Evolutionary conservation across 495 filamentous ascomycete genomes (phyloP).

Genomic region (Haplographium delicatum): DNA sequence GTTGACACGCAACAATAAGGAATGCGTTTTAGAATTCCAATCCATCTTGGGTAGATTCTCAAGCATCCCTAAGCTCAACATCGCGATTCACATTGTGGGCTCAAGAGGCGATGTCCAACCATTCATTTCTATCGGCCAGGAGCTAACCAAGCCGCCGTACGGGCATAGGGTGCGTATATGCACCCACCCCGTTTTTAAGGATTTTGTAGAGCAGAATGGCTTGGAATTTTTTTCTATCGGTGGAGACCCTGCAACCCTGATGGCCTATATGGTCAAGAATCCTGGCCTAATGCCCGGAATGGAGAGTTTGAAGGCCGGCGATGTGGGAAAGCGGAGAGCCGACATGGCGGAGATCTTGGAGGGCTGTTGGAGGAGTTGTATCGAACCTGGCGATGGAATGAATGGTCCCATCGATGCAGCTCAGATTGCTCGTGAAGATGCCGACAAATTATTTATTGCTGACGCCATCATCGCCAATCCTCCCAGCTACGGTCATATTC

Average conservation of each 20-base stretch:
- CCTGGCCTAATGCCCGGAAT: constrained; percentile 71
- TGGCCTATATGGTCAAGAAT: constrained; percentile 89
- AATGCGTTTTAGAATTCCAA: constrained; percentile 6
- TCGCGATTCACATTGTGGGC: constrained; percentile 76
- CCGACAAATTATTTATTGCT: constrained; percentile 53
- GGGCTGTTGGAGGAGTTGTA: constrained; percentile 73
- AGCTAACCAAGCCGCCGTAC: constrained; percentile 49
- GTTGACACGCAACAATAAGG: constrained; percentile 10
- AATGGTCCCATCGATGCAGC: constrained; percentile 17
- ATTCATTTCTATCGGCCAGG: constrained; percentile 61
- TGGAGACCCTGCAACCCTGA: constrained; percentile 70
- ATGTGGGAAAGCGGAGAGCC: constrained; percentile 55
- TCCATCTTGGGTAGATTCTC: constrained; percentile 9
- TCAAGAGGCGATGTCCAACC: constrained; percentile 74
- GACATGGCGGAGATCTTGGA: constrained; percentile 63
- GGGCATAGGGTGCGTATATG: constrained; percentile 76
- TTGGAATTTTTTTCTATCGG: constrained; percentile 78
- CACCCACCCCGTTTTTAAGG: constrained; percentile 68
- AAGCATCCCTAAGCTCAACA: constrained; percentile 47
- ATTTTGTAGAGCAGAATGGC: constrained; percentile 60
- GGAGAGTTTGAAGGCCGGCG: constrained; percentile 59
- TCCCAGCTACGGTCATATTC: constrained; percentile 74
- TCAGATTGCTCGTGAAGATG: too few species aligned
- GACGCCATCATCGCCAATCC: constrained; percentile 83
- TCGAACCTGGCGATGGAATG: constrained; percentile 53